Percentiles rank a stretch among this genome's conserved stretches.
phyloP scores from a whole-genome alignment of 169 alveolate species.

The Cryptosporidium xiaoi region DNA sequence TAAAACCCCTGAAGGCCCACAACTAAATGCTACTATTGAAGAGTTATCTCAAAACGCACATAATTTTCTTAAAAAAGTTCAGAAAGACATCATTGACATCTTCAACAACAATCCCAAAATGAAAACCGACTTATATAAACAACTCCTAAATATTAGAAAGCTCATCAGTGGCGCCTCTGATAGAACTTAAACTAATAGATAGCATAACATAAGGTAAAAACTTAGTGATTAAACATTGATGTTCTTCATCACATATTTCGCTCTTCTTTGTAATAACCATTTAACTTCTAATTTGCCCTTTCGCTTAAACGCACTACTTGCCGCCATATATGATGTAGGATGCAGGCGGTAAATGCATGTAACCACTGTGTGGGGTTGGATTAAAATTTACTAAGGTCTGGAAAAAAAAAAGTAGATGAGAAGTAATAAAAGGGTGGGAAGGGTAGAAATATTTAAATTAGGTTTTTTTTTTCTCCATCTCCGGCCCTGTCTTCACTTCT shows the following conservation, averaged over 20 bases:
- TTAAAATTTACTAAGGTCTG: no score
- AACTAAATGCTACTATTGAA: conserved; percentile 23
- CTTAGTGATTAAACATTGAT: no score
- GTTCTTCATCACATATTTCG: no score
- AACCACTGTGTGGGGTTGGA: conserved; percentile 34
- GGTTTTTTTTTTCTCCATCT: no score
- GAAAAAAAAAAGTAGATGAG: no score
- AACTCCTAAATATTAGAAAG: conserved; percentile 20
- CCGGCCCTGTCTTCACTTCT: no score
- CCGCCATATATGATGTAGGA: background rate
- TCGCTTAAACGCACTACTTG: background rate
- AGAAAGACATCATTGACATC: conserved; percentile 21
- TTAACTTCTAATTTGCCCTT: conserved; percentile 10
- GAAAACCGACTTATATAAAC: conserved; percentile 12
- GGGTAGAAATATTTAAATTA: no score
- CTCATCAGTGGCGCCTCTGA: no score
- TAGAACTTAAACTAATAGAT: no score
- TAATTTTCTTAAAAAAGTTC: conserved; percentile 5
- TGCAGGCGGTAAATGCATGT: conserved; percentile 55
- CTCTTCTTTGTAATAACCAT: background rate
- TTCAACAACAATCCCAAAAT: conserved; percentile 17
- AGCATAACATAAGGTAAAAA: no score
- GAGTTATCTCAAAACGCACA: conserved; percentile 27
- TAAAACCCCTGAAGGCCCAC: background rate
- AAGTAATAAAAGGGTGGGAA: no score